A percentile compares a stretch with the other conserved stretches of the same genome.
Evolutionary conservation across 768 basidiomycete species (phyloP).

Genomic region (Termitomyces sp.): DNA sequence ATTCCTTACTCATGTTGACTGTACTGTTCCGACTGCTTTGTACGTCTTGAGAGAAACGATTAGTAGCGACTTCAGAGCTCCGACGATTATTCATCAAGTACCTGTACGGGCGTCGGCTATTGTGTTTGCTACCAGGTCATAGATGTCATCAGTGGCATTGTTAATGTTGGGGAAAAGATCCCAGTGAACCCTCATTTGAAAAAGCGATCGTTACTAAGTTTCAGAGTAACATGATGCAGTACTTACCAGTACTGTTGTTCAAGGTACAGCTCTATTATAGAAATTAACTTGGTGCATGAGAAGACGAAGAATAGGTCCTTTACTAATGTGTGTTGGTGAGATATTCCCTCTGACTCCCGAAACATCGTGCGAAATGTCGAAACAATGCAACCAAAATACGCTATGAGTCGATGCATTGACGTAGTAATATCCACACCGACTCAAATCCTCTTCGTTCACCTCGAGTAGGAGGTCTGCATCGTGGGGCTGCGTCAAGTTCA

Average conservation of each 20-base stretch:
- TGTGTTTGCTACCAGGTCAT: slow-evolving; percentile 6
- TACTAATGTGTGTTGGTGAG: background rate
- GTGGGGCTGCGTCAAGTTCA: background rate
- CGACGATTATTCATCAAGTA: background rate
- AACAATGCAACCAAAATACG: slow-evolving; percentile 3
- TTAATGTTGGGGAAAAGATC: slow-evolving; percentile 7
- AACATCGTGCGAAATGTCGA: background rate
- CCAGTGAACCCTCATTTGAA: slow-evolving; percentile 6
- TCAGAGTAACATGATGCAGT: background rate
- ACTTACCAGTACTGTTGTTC: slow-evolving; percentile 9
- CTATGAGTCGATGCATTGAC: background rate
- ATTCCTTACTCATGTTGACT: slow-evolving; percentile 2
- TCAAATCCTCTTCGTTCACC: background rate
- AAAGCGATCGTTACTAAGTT: background rate
- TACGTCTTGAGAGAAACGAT: background rate
- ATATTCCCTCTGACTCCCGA: background rate
- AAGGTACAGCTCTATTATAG: slow-evolving; percentile 4
- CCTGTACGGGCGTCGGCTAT: slow-evolving; percentile 10
- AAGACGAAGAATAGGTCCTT: background rate
- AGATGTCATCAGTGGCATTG: background rate
- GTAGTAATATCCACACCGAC: slow-evolving; percentile 5
- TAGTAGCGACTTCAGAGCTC: background rate
- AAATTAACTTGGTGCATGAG: background rate
- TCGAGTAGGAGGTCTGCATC: slow-evolving; percentile 3
- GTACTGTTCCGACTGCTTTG: slow-evolving; percentile 3